Percentiles rank a stretch among this genome's conserved stretches.
These are phyloP conservation scores for Entomophthora muscae DNA, from an alignment of 371 early-diverging fungal species.

Conservation along the genomic window DNA sequence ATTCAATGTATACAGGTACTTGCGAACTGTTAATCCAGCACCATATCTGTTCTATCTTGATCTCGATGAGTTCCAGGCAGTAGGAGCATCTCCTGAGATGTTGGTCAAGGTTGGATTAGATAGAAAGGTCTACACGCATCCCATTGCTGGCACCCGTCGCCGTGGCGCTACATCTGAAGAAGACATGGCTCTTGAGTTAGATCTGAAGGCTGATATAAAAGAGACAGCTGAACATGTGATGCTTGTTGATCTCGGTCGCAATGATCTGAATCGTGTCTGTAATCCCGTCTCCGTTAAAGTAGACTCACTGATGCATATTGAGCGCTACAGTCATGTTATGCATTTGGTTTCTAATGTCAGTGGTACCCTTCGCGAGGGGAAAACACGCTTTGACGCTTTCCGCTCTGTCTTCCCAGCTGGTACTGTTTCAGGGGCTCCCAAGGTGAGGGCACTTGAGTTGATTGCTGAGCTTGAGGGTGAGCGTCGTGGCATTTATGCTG, in stretches of 20 bases:
- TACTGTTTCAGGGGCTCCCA: conserved; percentile 93
- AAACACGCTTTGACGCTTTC: conserved; percentile 88
- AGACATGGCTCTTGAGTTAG: conserved; percentile 66
- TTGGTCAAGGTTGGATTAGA: conserved; percentile 77
- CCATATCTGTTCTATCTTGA: conserved; percentile 98
- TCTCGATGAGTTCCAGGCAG: conserved; percentile 75
- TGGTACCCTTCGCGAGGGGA: conserved; percentile 67
- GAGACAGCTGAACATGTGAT: conserved; percentile 93
- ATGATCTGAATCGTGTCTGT: conserved; percentile 91
- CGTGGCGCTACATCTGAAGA: conserved; percentile 69
- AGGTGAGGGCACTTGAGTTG: conserved; percentile 87
- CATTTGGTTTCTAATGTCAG: conserved; percentile 91
- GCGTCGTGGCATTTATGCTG: conserved; percentile 91
- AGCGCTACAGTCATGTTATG: conserved; percentile 92
- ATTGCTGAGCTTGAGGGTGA: conserved; percentile 76
- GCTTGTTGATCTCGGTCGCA: conserved; percentile 95
- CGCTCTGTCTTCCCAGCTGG: conserved; percentile 94
- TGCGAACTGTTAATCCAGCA: conserved; percentile 89
- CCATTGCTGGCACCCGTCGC: conserved; percentile 91
- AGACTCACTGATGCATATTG: conserved; percentile 90
- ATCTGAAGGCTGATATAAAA: conserved; percentile 71
- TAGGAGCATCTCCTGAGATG: conserved; percentile 96
- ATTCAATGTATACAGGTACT: conserved; percentile 88
- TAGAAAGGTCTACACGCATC: conserved; percentile 68
- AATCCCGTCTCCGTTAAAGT: conserved; percentile 78